Evolutionary conservation across 2,329 filamentous ascomycete genomes (phyloP).

Genomic region (Fusarium albidum): DNA sequence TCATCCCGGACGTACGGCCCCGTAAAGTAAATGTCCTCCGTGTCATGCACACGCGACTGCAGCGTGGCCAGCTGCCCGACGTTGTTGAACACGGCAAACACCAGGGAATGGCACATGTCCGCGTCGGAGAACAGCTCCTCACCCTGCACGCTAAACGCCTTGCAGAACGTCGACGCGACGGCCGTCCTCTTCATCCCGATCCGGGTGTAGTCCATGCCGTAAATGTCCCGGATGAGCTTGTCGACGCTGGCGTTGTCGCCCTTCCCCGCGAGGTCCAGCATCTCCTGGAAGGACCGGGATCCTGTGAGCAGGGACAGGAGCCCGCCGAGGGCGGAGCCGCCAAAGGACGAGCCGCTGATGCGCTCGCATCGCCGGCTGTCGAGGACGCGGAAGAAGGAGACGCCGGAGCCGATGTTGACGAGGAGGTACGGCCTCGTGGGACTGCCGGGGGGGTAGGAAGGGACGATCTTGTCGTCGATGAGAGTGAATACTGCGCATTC

Average conservation of each 20-base stretch:
- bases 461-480: constrained; percentile 86
- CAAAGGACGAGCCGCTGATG: constrained; percentile 92
- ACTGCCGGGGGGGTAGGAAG: constrained; percentile 81
- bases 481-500: constrained; percentile 92
- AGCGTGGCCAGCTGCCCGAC: constrained; percentile 97
- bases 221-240: constrained; percentile 97
- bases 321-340: constrained; percentile 95
- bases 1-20: constrained; percentile 96
- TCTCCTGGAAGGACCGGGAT: constrained; percentile 93
- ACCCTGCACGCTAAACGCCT: constrained; percentile 91
- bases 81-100: constrained; percentile 97
- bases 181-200: constrained; percentile 95
- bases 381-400: constrained; percentile 96
- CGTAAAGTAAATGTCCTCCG: constrained; percentile 97
- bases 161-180: constrained; percentile 95
- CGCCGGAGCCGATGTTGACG: constrained; percentile 97
- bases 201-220: constrained; percentile 93
- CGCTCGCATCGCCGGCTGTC: constrained; percentile 86
- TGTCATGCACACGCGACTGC: constrained; percentile 89
- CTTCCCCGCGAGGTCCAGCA: constrained; percentile 88
- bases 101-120: constrained; percentile 88
- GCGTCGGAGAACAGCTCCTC: constrained; percentile 77
- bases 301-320: constrained; percentile 91
- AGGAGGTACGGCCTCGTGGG: constrained; percentile 92
- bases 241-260: constrained; percentile 95